Evolutionary conservation across 2,329 filamentous ascomycete genomes (phyloP), one percentile per base, ranked within the genome.

Genomic region (Penicillium palitans): DNA sequence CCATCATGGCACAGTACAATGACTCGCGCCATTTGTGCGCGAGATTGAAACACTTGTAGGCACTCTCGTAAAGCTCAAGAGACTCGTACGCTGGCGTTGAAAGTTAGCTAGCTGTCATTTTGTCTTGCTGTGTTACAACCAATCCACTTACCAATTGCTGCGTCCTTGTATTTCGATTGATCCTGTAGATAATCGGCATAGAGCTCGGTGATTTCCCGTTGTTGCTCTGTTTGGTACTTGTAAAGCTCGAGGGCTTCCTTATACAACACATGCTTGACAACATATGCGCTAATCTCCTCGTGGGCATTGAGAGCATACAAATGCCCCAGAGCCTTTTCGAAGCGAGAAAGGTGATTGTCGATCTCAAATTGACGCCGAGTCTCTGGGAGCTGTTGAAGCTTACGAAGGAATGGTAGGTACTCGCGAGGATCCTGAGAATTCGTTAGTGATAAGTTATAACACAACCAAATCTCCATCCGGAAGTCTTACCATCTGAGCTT

Each of bases 371-470:
- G 84, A 44, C 91, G 87, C 21, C 91, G 86, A 12, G 90, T 74
- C 12, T 85, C 81, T 0, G 89, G 78, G 66, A 96, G 83, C 60
- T 87, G 83, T 72, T 97, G 91, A 2, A 99, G 83, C 37, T 87
- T 87, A 70, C 96, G 93, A 51, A 99, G 86, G 71, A 98, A 98
- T 4, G 95, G 95, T 8, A 98, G 84, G 67, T 99, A 99, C 74
- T 99, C 95, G 66, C 92, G 83, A 1, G 95, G 95, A 68, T 99
- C 95, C 71, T 82, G 39, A 13, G 25, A 21, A 48, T n/a, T 25
- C n/a, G 24, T 68, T 56, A 71, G 65, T 52, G 27, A 2, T 8
- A 31, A 8, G 19, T 44, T 9, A 8, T 13, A 29, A 10, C 17
- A 13, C 2, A 15, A 47, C 7, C 13, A 48, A 27, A 3, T 17